Conservation (phyloP, 108 stramenopile genomes). For the Cyclotella sp. region DNA sequence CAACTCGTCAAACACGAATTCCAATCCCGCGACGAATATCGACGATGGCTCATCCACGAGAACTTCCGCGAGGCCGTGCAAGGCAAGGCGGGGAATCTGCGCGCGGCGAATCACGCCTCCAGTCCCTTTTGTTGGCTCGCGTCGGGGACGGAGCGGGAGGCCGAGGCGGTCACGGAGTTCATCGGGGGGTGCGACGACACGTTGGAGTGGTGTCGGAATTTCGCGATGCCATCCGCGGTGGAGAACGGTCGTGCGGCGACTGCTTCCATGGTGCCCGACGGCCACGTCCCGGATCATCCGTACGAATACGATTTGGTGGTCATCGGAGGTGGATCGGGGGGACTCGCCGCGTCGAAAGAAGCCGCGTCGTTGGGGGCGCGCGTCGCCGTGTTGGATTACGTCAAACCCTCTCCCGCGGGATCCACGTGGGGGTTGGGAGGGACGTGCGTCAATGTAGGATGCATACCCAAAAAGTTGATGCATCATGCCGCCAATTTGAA, state of each 20-base stretch:
- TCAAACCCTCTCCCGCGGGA: constrained; percentile 94
- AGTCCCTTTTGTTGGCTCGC: constrained; percentile 81
- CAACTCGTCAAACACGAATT: constrained; percentile 79
- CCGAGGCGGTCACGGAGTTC: constrained; percentile 64
- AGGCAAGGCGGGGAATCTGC: constrained; percentile 20
- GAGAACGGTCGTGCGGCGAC: not conserved
- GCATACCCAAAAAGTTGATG: constrained; percentile 99
- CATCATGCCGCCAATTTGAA: constrained; percentile 86
- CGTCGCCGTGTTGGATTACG: constrained; percentile 95
- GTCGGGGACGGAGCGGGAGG: constrained; percentile 36
- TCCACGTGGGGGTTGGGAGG: constrained; percentile 98
- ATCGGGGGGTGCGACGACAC: constrained; percentile 89
- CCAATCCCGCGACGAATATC: constrained; percentile 67
- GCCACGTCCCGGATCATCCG: constrained; percentile 60
- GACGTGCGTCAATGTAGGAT: constrained; percentile 97
- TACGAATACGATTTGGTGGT: constrained; percentile 98
- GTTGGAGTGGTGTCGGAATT: constrained; percentile 74
- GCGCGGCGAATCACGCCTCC: constrained; percentile 25
- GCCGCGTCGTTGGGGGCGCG: constrained; percentile 92
- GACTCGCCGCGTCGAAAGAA: constrained; percentile 93
- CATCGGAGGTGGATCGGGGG: constrained; percentile 98
- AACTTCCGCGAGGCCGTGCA: constrained; percentile 22
- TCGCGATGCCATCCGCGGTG: constrained; percentile 16
- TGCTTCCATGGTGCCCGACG: constrained; percentile 58
- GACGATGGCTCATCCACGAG: constrained; percentile 79